Evolutionary conservation across 139 green algal species (phyloP).

Genomic region (Chlorella sorokiniana): DNA sequence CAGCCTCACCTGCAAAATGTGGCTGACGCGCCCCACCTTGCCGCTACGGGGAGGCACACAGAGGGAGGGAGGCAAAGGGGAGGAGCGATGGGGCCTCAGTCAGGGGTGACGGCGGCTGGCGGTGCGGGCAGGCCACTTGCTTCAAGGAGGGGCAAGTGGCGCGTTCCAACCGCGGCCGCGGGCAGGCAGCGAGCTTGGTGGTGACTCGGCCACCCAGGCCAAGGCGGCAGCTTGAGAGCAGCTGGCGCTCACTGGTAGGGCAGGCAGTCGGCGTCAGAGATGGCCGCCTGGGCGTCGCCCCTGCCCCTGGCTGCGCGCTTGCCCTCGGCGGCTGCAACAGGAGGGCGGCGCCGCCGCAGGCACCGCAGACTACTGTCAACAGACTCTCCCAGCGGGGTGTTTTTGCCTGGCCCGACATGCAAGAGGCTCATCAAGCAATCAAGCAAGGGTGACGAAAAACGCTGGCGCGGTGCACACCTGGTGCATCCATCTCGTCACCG

Average conservation of each 20-base stretch:
- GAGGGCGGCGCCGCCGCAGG: too few relatives aligned
- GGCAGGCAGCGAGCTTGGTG: background rate
- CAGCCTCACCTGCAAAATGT: conserved; percentile 36
- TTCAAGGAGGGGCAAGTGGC: background rate
- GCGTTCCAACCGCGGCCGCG: background rate
- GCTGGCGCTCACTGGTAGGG: background rate
- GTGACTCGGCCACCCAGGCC: too few relatives aligned
- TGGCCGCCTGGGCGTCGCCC: background rate
- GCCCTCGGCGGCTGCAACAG: background rate
- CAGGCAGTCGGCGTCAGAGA: conserved; percentile 16
- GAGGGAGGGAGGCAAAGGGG: background rate
- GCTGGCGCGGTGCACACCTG: too few relatives aligned
- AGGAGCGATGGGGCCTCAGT: background rate
- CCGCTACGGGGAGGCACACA: background rate
- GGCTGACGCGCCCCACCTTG: conserved; percentile 17
- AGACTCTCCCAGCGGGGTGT: too few relatives aligned
- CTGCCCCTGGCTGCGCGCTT: background rate
- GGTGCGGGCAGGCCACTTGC: background rate
- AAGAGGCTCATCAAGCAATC: too few relatives aligned
- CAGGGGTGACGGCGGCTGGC: background rate
- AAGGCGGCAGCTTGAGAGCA: too few relatives aligned
- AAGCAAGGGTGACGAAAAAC: too few relatives aligned
- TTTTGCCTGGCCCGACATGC: too few relatives aligned
- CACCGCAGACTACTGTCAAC: too few relatives aligned
- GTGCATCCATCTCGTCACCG: background rate